Conservation (phyloP, 192 early-diverging fungal genomes). For the Neocallimastix lanati region DNA sequence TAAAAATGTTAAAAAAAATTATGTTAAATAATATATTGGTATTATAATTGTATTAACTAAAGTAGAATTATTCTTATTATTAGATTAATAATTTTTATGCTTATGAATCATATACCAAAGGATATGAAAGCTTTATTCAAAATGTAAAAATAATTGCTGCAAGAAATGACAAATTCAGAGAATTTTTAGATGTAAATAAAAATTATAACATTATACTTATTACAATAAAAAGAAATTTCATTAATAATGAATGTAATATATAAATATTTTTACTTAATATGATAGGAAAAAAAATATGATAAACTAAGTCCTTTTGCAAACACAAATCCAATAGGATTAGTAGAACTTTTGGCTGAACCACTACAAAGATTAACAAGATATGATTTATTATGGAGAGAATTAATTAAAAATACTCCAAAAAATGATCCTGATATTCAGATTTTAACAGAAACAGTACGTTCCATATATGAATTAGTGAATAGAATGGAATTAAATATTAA, state of each 20-base stretch:
- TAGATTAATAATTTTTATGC: neutral
- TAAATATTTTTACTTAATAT: no score
- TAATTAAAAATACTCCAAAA: neutral
- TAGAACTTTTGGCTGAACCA: neutral
- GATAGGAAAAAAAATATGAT: neutral
- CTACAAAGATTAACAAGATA: neutral
- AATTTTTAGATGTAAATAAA: neutral
- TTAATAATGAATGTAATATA: no score
- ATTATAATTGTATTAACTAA: no score
- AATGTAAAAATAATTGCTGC: neutral
- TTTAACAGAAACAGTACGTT: neutral
- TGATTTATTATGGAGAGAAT: neutral
- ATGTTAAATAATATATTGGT: no score
- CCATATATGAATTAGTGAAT: neutral
- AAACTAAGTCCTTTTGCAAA: neutral
- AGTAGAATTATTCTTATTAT: neutral
- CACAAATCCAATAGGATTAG: neutral
- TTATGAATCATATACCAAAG: neutral
- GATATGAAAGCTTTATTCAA: neutral
- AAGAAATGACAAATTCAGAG: neutral
- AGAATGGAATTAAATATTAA: neutral
- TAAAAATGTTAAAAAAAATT: no score
- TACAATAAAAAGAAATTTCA: no score
- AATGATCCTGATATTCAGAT: neutral
- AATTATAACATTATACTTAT: no score